Conservation (phyloP, 805 yeast species). For the Diddensiella santjacobensis region DNA sequence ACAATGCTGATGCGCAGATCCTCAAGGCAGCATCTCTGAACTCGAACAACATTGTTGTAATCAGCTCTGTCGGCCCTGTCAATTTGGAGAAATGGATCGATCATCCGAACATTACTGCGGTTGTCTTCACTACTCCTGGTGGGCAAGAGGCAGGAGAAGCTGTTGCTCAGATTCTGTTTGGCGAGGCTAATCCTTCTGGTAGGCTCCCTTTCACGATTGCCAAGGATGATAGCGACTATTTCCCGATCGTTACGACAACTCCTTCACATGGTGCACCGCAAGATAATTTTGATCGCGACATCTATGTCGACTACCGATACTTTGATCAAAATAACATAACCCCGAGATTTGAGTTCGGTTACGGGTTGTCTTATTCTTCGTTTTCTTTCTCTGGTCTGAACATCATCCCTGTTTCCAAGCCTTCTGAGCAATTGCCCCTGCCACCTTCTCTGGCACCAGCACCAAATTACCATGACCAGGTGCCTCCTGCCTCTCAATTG, state of each 20-base stretch:
- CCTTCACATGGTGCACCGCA: conserved; percentile 35
- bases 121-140: conserved; percentile 51
- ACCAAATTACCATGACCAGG: conserved; percentile 6
- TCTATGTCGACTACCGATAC: conserved; percentile 52
- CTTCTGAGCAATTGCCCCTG: conserved; percentile 43
- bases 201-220: conserved; percentile 62
- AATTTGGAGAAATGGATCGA: conserved; percentile 54
- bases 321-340: conserved; percentile 53
- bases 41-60: conserved; percentile 53
- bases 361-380: conserved; percentile 53
- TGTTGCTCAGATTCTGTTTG: conserved; percentile 54
- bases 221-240: conserved; percentile 45
- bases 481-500: conserved; percentile 38
- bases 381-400: conserved; percentile 38
- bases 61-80: conserved; percentile 58
- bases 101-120: conserved; percentile 55
- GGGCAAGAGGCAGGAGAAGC: conserved; percentile 56
- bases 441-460: conserved; percentile 40
- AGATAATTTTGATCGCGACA: conserved; percentile 39
- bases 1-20: conserved; percentile 54
- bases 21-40: conserved; percentile 46
- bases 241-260: conserved; percentile 42
- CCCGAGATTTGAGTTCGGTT: conserved; percentile 61
- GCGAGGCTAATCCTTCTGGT: conserved; percentile 61
- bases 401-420: conserved; percentile 37